phyloP scores from a whole-genome alignment of 345 rosid species.

The Lepidium didymum region DNA sequence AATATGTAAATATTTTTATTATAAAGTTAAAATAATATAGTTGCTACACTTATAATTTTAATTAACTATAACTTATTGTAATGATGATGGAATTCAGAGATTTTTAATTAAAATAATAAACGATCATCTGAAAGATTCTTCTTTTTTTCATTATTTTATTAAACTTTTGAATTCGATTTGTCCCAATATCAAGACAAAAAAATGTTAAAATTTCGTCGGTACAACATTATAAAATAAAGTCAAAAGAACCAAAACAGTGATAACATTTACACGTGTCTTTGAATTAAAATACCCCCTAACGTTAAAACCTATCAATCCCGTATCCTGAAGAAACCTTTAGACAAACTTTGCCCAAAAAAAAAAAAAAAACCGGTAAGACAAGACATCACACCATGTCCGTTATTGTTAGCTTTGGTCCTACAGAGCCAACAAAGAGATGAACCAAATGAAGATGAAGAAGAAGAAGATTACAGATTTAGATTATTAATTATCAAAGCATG shows the following conservation, averaged over 20 bases:
- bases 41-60: not conserved
- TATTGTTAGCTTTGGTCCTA: slow-evolving; percentile 41
- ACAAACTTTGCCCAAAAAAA: not conserved
- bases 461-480: slow-evolving; percentile 16
- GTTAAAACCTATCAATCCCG: slow-evolving; percentile 10
- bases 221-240: slow-evolving; percentile 13
- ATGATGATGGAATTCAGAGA: slow-evolving; percentile 2
- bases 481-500: slow-evolving; percentile 25
- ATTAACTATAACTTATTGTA: not conserved
- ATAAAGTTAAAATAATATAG: not conserved
- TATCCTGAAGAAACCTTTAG: slow-evolving; percentile 5
- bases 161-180: slow-evolving; percentile 14
- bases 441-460: slow-evolving; percentile 9
- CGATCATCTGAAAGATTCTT: slow-evolving; percentile 24
- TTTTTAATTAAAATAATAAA: not conserved
- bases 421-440: slow-evolving; percentile 23
- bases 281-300: not conserved
- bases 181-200: slow-evolving; percentile 3
- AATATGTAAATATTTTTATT: not conserved
- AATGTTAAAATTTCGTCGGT: slow-evolving; percentile 14
- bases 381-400: slow-evolving; percentile 28
- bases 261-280: not conserved
- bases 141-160: slow-evolving; percentile 4
- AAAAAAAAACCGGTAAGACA: slow-evolving; percentile 50
- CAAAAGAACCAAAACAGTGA: not conserved